These are phyloP conservation scores for Russula compacta DNA, from an alignment of 768 basidiomycete genomes.

Conservation along the genomic window DNA sequence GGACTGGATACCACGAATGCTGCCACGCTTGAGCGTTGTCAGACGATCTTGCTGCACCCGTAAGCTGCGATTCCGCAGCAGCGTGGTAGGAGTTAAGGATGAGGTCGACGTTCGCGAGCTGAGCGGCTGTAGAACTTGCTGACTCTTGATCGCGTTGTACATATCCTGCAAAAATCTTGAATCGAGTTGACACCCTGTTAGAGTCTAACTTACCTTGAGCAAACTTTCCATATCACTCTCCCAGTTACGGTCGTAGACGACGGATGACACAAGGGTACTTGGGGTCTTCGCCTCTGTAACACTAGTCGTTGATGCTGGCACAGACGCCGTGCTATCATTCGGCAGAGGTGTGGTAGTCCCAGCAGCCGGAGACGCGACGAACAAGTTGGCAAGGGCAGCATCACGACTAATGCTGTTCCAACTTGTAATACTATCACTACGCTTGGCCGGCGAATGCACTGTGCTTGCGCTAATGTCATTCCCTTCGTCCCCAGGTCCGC, in stretches of 20 bases:
- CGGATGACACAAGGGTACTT: slow-evolving; percentile 27
- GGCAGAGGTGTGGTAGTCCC: slow-evolving; percentile 24
- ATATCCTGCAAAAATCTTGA: slow-evolving; percentile 58
- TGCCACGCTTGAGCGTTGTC: slow-evolving; percentile 77
- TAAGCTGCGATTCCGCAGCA: slow-evolving; percentile 60
- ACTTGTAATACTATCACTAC: slow-evolving; percentile 78
- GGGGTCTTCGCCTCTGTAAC: slow-evolving; percentile 32
- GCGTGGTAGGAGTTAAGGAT: slow-evolving; percentile 45
- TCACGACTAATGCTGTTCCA: slow-evolving; percentile 75
- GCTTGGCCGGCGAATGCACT: slow-evolving; percentile 44
- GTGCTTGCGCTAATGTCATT: slow-evolving; percentile 36
- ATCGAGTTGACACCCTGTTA: slow-evolving; percentile 1
- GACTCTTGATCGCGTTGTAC: slow-evolving; percentile 83
- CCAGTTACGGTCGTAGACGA: slow-evolving; percentile 61
- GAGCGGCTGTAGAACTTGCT: slow-evolving; percentile 82
- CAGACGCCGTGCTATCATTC: slow-evolving; percentile 59
- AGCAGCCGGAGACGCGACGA: slow-evolving; percentile 23
- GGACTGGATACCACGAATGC: slow-evolving; percentile 80
- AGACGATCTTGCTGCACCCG: slow-evolving; percentile 61
- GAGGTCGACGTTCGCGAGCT: slow-evolving; percentile 44
- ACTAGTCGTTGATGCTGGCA: slow-evolving; percentile 39
- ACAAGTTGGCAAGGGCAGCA: slow-evolving; percentile 29
- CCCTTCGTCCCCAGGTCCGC: slow-evolving; percentile 46
- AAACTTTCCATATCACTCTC: slow-evolving; percentile 78
- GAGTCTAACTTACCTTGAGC: slow-evolving; percentile 53